Evolutionary conservation across 1,284 basidiomycete genomes (phyloP).

Genomic region (Ceratobasidium sp.): DNA sequence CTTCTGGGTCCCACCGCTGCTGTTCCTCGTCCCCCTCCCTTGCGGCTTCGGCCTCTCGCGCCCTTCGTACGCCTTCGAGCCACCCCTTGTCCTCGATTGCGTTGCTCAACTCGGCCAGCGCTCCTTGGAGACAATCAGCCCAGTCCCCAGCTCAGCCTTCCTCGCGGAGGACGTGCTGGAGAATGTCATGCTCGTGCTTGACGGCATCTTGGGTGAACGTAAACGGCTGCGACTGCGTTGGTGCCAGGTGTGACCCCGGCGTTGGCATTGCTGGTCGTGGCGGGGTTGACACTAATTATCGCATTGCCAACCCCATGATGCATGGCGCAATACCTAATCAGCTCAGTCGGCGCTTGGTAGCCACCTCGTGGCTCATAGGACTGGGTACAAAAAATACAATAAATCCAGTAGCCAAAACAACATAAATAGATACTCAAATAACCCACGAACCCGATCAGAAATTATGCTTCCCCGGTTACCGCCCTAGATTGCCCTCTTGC

Average conservation of each 20-base stretch:
- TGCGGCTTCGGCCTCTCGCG: not conserved
- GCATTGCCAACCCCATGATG: constrained; percentile 17
- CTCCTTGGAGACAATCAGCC: constrained; percentile 34
- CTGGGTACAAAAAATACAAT: not conserved
- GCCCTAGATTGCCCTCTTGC: constrained; percentile 2
- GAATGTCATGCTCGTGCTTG: constrained; percentile 31
- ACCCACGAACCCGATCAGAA: constrained; percentile 3
- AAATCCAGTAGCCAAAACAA: not conserved
- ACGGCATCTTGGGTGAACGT: constrained; percentile 33
- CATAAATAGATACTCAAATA: not conserved
- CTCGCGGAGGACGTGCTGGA: constrained; percentile 32
- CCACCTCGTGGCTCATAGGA: too few species aligned
- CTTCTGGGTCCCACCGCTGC: constrained; percentile 24
- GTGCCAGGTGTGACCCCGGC: too few species aligned
- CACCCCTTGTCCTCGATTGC: constrained; percentile 33
- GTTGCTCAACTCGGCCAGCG: constrained; percentile 34
- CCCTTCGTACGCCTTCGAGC: constrained; percentile 30
- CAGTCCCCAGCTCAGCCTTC: constrained; percentile 33
- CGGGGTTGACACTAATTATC: constrained; percentile 16
- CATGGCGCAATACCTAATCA: constrained; percentile 5
- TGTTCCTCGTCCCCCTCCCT: not conserved
- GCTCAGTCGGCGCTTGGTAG: constrained; percentile 1
- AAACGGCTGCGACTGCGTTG: constrained; percentile 1
- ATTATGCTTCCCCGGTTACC: constrained; percentile 9
- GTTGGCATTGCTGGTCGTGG: constrained; percentile 12